Base-by-base conservation (phyloP, 208 protist species). In the Acanthamoeba royreba region DNA sequence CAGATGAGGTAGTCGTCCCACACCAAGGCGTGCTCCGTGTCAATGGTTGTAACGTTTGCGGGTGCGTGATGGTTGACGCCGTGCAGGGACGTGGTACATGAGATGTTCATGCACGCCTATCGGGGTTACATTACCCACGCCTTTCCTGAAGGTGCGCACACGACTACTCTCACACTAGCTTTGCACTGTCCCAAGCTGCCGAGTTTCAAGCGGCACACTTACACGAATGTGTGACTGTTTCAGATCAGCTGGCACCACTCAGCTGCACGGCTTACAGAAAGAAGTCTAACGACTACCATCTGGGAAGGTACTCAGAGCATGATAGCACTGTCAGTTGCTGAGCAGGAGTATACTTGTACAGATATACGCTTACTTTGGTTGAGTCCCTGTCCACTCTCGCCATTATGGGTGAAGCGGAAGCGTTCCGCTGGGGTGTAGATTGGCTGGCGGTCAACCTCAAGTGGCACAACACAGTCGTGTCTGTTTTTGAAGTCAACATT, bases 401-500 rank as follows among this genome's bases (percentile, higher is more conserved):
- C 8, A 55, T 96, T 25, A 47, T 97, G 42, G 94, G 92, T 4
- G 79, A 96, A 72, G 25, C 40, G 0, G 43, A 4, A 17, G 93
- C 95, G 72, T 97, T 97, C 93, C 31, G 35, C 43, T 49, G 93
- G 45, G 85, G 92, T 43, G 87, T 95, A 66, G 94, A 98, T 25
- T 83, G 72, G 72, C 2, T 83, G 19, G 17, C 42, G 42, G 19
- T 25, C 72, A 83, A 83, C 42, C 19, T 83, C 1, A 3, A 17
- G 8, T 83, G 72, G 72, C 89, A 72, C 4, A 92, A 98, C 83
- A 45, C 96, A 1, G 93, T 47, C 13, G 97, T 98, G 0, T 98
- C 97, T 13, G 97, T 98, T 4, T 99, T 99, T 92, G 98, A 98
- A 93, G 98, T 97, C 38, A 98, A 96, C 72, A 98, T 98, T 90